A percentile compares a stretch with the other conserved stretches of the same genome.
Conservation (phyloP, 2,329 filamentous ascomycete species). For the Pseudogymnoascus sp. region DNA sequence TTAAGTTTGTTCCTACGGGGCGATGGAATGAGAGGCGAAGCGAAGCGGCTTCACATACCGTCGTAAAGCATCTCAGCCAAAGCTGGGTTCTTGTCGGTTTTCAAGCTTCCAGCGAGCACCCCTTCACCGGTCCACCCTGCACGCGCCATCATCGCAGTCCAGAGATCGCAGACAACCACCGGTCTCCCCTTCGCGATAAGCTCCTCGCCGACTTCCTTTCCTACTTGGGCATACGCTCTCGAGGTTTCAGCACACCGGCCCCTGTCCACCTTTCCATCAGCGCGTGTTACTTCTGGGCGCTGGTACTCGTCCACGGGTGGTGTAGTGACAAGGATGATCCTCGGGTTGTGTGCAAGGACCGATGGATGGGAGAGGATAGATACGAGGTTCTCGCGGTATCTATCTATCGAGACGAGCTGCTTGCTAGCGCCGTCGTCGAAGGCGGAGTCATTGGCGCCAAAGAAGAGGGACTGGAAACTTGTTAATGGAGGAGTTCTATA, state of each 20-base stretch:
- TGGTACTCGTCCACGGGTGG: constrained; percentile 73
- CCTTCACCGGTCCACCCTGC: constrained; percentile 45
- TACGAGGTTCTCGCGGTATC: constrained; percentile 64
- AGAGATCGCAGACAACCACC: constrained; percentile 68
- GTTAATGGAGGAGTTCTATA: background rate
- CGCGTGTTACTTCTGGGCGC: constrained; percentile 35
- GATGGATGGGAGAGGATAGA: constrained; percentile 64
- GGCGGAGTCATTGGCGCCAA: constrained; percentile 86
- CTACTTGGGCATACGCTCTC: constrained; percentile 51
- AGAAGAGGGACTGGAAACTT: constrained; percentile 45
- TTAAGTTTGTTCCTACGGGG: constrained; percentile 32
- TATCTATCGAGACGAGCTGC: constrained; percentile 67
- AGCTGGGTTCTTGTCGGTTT: background rate
- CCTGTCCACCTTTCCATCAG: constrained; percentile 36
- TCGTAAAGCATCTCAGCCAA: background rate
- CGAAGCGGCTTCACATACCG: constrained; percentile 20
- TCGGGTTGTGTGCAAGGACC: constrained; percentile 60
- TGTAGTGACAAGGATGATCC: constrained; percentile 70
- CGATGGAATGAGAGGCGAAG: constrained; percentile 12
- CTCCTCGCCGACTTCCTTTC: constrained; percentile 50
- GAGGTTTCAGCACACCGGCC: constrained; percentile 37
- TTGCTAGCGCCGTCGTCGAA: constrained; percentile 50
- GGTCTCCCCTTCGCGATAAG: constrained; percentile 26
- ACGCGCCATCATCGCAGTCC: constrained; percentile 66
- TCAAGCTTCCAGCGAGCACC: constrained; percentile 30